These are phyloP conservation scores for Neofusicoccum sp. DNA, from an alignment of 2,329 filamentous ascomycete genomes.

Conservation along the genomic window DNA sequence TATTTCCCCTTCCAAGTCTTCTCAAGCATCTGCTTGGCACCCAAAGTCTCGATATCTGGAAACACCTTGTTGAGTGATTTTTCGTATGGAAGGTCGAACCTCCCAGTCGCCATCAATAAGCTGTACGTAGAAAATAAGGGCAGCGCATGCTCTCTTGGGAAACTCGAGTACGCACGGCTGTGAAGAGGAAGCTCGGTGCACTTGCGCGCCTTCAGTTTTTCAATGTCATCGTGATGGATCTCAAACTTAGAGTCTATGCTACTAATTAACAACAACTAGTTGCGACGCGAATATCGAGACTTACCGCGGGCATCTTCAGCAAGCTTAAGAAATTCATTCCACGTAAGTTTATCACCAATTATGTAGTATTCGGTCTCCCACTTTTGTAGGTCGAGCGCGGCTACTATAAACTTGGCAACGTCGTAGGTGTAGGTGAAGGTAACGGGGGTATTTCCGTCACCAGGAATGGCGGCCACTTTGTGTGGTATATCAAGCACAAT, in stretches of 20 bases:
- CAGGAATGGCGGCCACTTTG: constrained; percentile 50
- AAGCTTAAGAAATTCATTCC: constrained; percentile 23
- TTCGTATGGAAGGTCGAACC: not conserved
- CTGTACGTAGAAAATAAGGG: constrained; percentile 27
- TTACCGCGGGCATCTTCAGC: constrained; percentile 20
- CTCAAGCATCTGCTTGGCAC: not conserved
- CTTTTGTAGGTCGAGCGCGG: constrained; percentile 42
- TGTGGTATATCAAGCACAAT: constrained; percentile 24
- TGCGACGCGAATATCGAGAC: not conserved
- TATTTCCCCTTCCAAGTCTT: too few relatives aligned
- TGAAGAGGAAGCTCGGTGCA: constrained; percentile 25
- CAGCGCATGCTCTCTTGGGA: too few relatives aligned
- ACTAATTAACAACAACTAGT: not conserved
- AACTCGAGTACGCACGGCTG: too few relatives aligned
- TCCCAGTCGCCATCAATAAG: not conserved
- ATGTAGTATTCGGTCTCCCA: constrained; percentile 45
- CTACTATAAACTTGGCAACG: constrained; percentile 51
- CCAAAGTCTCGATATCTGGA: not conserved
- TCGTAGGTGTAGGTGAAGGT: constrained; percentile 55
- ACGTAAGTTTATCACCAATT: constrained; percentile 23
- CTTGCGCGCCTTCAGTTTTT: constrained; percentile 23
- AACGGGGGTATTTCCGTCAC: constrained; percentile 48
- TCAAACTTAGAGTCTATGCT: constrained; percentile 24
- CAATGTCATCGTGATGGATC: constrained; percentile 25
- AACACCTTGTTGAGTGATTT: not conserved